Evolutionary conservation across 2,329 filamentous ascomycete species (phyloP).

Genomic region (Botrytis squamosa): DNA sequence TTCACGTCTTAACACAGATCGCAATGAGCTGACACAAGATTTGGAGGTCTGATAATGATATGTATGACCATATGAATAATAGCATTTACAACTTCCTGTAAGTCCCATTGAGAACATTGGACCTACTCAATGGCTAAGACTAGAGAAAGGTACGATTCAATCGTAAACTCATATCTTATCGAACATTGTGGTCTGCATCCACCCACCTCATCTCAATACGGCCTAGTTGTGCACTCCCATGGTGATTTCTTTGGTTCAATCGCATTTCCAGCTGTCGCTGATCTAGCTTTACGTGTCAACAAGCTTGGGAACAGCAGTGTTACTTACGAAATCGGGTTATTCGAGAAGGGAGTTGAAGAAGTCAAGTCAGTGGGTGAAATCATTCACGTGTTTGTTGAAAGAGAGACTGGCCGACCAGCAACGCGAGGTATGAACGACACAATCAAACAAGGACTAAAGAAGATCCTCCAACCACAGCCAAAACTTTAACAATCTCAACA

Average conservation of each 20-base stretch:
- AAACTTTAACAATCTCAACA: constrained; percentile 30
- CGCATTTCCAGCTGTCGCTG: constrained; percentile 77
- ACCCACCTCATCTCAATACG: constrained; percentile 68
- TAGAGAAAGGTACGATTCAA: constrained; percentile 69
- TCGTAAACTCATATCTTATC: constrained; percentile 87
- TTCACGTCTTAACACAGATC: not conserved
- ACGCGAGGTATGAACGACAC: constrained; percentile 60
- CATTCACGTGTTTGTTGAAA: constrained; percentile 84
- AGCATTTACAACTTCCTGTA: constrained; percentile 79
- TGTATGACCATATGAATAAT: constrained; percentile 94
- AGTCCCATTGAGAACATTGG: constrained; percentile 28
- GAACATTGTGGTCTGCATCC: constrained; percentile 73
- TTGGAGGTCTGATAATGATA: constrained; percentile 83
- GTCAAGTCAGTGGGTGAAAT: constrained; percentile 85
- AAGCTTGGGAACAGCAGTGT: constrained; percentile 85
- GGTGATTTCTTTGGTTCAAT: constrained; percentile 83
- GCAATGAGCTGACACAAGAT: not conserved
- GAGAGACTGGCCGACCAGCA: constrained; percentile 66
- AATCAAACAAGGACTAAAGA: constrained; percentile 59
- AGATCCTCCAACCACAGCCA: constrained; percentile 46
- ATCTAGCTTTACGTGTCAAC: constrained; percentile 78
- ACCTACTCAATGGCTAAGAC: not conserved
- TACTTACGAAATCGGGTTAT: constrained; percentile 85
- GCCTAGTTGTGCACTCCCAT: constrained; percentile 80
- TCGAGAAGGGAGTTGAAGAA: constrained; percentile 68